Evolutionary conservation across 1,284 basidiomycete genomes (phyloP).

Genomic region (Fomitopsis schrenkii): DNA sequence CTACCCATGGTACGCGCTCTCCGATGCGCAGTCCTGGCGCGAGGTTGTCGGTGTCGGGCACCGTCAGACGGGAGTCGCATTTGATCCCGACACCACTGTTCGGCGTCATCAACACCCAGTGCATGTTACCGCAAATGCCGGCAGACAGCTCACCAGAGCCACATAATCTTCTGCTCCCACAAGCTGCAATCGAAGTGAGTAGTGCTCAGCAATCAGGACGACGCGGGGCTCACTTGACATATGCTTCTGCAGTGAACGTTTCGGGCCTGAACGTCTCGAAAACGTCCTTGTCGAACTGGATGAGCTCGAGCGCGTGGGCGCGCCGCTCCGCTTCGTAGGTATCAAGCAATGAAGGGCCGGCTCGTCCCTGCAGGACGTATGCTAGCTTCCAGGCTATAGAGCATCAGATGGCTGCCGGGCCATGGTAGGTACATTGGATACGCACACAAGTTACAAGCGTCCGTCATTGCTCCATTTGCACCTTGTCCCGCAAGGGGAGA

Average conservation of each 20-base stretch:
- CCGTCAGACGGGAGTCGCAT: conserved; percentile 1
- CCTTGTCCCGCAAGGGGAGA: neutral
- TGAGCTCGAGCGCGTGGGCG: neutral
- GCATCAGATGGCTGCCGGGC: neutral
- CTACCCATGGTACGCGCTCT: neutral
- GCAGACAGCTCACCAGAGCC: neutral
- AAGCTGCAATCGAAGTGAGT: neutral
- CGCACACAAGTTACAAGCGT: neutral
- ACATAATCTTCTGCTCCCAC: neutral
- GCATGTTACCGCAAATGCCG: too few relatives aligned
- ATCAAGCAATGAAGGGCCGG: neutral
- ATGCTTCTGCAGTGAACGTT: neutral
- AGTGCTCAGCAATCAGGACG: neutral
- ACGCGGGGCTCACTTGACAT: neutral
- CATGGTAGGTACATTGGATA: neutral
- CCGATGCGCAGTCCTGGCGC: neutral
- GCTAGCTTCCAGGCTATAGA: conserved; percentile 7
- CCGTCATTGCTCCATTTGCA: neutral
- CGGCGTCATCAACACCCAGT: neutral
- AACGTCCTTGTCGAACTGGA: conserved; percentile 5
- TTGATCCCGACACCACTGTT: conserved; percentile 2
- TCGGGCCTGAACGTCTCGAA: neutral
- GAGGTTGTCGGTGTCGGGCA: neutral
- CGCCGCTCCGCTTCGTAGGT: conserved; percentile 6
- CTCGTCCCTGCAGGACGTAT: neutral